Base-by-base conservation (phyloP, 805 yeast genomes). In the Candida chilensis region DNA sequence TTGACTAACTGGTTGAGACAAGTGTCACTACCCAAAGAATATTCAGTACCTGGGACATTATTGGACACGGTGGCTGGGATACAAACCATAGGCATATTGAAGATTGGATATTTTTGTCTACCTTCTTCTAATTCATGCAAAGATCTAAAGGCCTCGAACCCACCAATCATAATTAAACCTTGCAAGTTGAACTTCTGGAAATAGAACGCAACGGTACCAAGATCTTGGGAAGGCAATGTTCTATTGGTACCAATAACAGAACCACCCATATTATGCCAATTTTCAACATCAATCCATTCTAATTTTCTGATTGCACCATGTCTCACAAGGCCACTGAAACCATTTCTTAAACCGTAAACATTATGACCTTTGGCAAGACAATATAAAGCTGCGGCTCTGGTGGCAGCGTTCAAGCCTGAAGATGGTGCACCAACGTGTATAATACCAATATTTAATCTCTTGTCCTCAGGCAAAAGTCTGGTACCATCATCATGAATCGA, bases 211-310 rank as follows among this genome's bases (percentile, higher is more conserved):
- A 82, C 68, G 50, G 70, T 59, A 27, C 90, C 92, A 34, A 73
- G 60, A 54, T 81, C 79, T 31, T 74, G 79, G 35, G 64, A 59
- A 6, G 90, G 88, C 9, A 80, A 67, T 16, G 70, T 54, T 52
- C 92, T 64, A 58, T 82, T 82, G 25, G 94, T 82, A 45, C 94
- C 94, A 29, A 82, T 65, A 54, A 80, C 90, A 7, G 85, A 77
- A 32, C 94, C 94, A 51, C 94, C 94, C 31, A 62, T 52, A 27
- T 72, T 67, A 41, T 74, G 73, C 88, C 90, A 82, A 18, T 75
- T 77, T 40, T 76, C 78, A 42, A 82, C 73, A 27, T 75, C 78
- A 29, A 77, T 47, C 90, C 90, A 82, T 17, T 64, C 50, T 35
- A 82, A 59, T 24, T 72, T 61, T 38, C 67, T 64, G 27, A 82